Conservation (phyloP, 495 filamentous ascomycete species). For the Diplogelasinospora grovesii region DNA sequence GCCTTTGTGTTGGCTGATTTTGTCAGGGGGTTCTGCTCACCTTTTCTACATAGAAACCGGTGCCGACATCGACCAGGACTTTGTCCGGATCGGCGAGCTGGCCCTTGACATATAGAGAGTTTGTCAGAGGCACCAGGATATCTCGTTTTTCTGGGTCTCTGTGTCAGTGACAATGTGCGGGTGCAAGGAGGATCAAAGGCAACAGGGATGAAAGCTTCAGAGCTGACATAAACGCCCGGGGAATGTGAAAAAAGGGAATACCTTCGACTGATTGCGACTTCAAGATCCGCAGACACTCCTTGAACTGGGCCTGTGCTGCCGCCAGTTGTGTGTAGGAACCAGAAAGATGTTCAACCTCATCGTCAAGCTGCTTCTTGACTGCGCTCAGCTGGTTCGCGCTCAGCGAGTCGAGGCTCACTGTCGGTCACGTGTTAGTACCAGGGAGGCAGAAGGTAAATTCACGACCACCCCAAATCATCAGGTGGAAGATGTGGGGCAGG, state of each 20-base stretch:
- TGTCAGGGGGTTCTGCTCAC: slow-evolving; percentile 32
- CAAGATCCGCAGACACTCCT: slow-evolving; percentile 75
- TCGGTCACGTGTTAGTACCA: not conserved
- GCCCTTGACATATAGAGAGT: slow-evolving; percentile 88
- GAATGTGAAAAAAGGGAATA: too few relatives aligned
- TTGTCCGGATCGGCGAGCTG: slow-evolving; percentile 66
- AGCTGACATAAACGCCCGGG: too few relatives aligned
- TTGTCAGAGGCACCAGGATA: slow-evolving; percentile 85
- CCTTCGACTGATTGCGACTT: too few relatives aligned
- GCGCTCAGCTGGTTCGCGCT: slow-evolving; percentile 46
- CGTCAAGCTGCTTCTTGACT: slow-evolving; percentile 91
- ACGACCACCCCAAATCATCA: too few relatives aligned
- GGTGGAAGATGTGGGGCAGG: too few relatives aligned
- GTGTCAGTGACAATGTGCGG: too few relatives aligned
- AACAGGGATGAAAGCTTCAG: too few relatives aligned
- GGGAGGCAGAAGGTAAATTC: too few relatives aligned
- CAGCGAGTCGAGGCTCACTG: slow-evolving; percentile 44
- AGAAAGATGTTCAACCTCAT: slow-evolving; percentile 89
- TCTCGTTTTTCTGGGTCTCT: slow-evolving; percentile 49
- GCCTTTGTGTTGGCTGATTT: not conserved
- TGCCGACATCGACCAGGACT: slow-evolving; percentile 92
- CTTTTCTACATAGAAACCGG: slow-evolving; percentile 96
- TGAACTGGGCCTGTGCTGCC: slow-evolving; percentile 82
- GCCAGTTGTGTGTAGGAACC: slow-evolving; percentile 82
- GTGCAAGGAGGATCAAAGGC: too few relatives aligned